Conservation (phyloP, 1,284 basidiomycete species). For the Ustilago hordei region DNA sequence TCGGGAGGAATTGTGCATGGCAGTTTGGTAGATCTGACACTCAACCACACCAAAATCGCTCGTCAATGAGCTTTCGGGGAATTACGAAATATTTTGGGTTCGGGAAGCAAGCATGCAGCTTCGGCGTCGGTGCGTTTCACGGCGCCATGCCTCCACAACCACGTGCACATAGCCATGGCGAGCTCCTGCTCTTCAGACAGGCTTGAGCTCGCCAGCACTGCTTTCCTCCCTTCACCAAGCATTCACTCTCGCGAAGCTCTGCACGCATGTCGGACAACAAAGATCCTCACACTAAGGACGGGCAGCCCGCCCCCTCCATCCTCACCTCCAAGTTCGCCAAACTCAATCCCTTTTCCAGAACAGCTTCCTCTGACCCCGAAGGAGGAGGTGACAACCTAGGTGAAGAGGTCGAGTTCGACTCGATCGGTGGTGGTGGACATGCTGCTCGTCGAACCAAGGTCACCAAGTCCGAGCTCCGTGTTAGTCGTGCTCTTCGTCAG, state of each 20-base stretch:
- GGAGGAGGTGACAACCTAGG: constrained; percentile 58
- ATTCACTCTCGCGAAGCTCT: too few species aligned
- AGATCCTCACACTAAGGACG: constrained; percentile 46
- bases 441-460: constrained; percentile 54
- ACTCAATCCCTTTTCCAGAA: constrained; percentile 57
- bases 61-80: too few species aligned
- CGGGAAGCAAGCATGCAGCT: neutral
- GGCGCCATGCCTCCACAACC: neutral
- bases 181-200: neutral
- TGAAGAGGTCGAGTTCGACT: constrained; percentile 55
- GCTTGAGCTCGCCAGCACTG: too few species aligned
- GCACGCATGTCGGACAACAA: constrained; percentile 27
- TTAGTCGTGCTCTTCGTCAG: constrained; percentile 54
- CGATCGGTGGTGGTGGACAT: constrained; percentile 61
- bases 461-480: constrained; percentile 52
- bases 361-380: constrained; percentile 45
- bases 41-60: constrained; percentile 4
- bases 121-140: neutral
- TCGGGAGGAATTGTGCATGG: neutral
- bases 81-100: neutral
- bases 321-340: constrained; percentile 55
- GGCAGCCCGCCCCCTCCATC: constrained; percentile 36
- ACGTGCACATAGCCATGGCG: neutral
- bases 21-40: neutral
- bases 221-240: too few species aligned